Evolutionary conservation across 345 rosid species (phyloP).

Genomic region (Gossypium rotundifolium): DNA sequence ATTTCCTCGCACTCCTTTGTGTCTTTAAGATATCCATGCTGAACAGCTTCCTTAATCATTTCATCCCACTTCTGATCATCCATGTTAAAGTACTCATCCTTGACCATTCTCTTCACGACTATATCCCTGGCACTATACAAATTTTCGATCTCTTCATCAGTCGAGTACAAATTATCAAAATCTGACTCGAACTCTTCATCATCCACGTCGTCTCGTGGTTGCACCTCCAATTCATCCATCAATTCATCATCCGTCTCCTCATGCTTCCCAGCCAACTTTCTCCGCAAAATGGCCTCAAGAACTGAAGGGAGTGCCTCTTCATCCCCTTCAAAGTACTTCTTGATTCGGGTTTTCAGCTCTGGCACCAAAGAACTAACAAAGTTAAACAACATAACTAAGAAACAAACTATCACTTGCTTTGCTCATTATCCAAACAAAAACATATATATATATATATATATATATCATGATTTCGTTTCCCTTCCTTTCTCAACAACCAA

Average conservation of each 20-base stretch:
- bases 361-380: slow-evolving; percentile 18
- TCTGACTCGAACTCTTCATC: slow-evolving; percentile 70
- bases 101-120: slow-evolving; percentile 43
- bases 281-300: slow-evolving; percentile 54
- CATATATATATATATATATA: neutral
- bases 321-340: slow-evolving; percentile 66
- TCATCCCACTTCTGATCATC: slow-evolving; percentile 82
- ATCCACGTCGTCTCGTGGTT: slow-evolving; percentile 47
- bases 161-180: slow-evolving; percentile 51
- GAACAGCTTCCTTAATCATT: slow-evolving; percentile 57
- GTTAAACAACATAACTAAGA: slow-evolving; percentile 9
- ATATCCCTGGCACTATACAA: slow-evolving; percentile 52
- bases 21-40: slow-evolving; percentile 55
- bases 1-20: slow-evolving; percentile 76
- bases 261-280: slow-evolving; percentile 53
- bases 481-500: neutral
- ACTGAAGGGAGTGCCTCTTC: slow-evolving; percentile 66
- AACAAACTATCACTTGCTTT: neutral
- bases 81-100: slow-evolving; percentile 70
- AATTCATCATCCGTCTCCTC: slow-evolving; percentile 74
- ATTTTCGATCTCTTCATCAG: slow-evolving; percentile 76
- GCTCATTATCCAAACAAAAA: neutral
- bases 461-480: neutral
- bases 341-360: slow-evolving; percentile 63
- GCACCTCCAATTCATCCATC: slow-evolving; percentile 37